A percentile compares a stretch with the other conserved stretches of the same genome.
Conservation (phyloP, 371 early-diverging fungal species). For the Thermomucor indicae-seudaticae region DNA sequence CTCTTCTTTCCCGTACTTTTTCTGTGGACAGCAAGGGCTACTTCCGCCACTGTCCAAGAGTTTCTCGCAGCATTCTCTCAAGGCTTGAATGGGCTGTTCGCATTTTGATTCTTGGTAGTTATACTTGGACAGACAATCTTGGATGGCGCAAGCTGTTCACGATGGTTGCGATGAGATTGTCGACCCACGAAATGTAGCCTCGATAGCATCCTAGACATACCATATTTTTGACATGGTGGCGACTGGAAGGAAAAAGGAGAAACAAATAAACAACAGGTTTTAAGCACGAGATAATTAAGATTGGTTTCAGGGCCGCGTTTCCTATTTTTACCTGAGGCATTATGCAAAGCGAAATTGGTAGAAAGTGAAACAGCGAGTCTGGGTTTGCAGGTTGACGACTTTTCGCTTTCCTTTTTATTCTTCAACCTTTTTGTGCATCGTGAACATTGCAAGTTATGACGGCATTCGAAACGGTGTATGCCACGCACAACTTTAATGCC, state of each 20-base stretch:
- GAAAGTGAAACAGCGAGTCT: neutral
- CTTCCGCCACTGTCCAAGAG: slow-evolving; percentile 52
- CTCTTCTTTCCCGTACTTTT: slow-evolving; percentile 35
- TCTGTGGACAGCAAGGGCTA: slow-evolving; percentile 62
- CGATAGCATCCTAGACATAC: slow-evolving; percentile 6
- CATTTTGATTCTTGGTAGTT: slow-evolving; percentile 69
- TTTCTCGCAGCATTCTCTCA: slow-evolving; percentile 58
- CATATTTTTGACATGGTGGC: slow-evolving; percentile 33
- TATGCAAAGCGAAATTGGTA: neutral
- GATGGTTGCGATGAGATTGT: no score
- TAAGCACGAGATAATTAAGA: no score
- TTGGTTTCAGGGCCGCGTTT: no score
- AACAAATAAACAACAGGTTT: neutral
- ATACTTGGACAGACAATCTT: slow-evolving; percentile 61
- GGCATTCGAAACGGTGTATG: slow-evolving; percentile 50
- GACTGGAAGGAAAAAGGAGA: neutral
- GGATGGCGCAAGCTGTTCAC: slow-evolving; percentile 62
- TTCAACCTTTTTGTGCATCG: slow-evolving; percentile 3
- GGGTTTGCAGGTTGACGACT: no score
- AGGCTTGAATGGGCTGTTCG: slow-evolving; percentile 44
- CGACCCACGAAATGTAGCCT: neutral
- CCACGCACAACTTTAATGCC: slow-evolving; percentile 62
- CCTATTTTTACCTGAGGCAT: no score
- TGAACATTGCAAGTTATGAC: slow-evolving; percentile 4
- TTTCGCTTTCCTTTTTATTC: slow-evolving; percentile 3